phyloP scores from a whole-genome alignment of 805 yeast species.

The Ascoidea tarda region DNA sequence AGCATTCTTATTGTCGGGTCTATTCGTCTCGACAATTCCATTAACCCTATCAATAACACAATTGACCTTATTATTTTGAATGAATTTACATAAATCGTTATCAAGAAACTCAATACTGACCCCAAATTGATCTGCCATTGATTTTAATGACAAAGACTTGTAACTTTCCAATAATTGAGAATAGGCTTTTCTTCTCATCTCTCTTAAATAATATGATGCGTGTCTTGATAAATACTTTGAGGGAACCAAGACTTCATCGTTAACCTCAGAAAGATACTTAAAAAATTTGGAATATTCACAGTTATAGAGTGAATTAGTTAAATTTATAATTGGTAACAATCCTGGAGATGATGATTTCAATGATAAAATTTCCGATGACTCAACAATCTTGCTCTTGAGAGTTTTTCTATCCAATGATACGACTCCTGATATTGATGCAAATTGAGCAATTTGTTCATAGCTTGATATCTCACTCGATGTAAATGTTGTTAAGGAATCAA shows the following conservation, averaged over 20 bases:
- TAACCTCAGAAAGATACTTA: slow-evolving; percentile 61
- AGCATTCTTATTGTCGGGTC: slow-evolving; percentile 92
- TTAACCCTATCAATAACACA: slow-evolving; percentile 93
- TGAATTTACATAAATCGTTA: slow-evolving; percentile 73
- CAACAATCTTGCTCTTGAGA: slow-evolving; percentile 71
- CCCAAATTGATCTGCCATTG: slow-evolving; percentile 91
- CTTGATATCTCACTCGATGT: slow-evolving; percentile 83
- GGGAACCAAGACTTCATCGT: slow-evolving; percentile 53
- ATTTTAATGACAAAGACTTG: slow-evolving; percentile 74
- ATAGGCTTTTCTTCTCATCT: slow-evolving; percentile 89
- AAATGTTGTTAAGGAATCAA: slow-evolving; percentile 89
- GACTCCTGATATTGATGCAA: slow-evolving; percentile 81
- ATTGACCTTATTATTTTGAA: slow-evolving; percentile 85
- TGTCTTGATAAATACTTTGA: slow-evolving; percentile 63
- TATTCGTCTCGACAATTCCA: slow-evolving; percentile 88
- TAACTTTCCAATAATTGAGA: slow-evolving; percentile 90
- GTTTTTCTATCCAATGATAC: slow-evolving; percentile 73
- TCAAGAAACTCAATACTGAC: slow-evolving; percentile 83
- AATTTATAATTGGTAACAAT: slow-evolving; percentile 66
- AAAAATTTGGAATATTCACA: slow-evolving; percentile 78
- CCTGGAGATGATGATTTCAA: slow-evolving; percentile 56
- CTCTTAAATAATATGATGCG: slow-evolving; percentile 75
- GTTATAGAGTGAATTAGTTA: slow-evolving; percentile 77
- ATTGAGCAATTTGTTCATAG: slow-evolving; percentile 81
- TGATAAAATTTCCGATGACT: slow-evolving; percentile 85